Evolutionary conservation across 108 stramenopile species (phyloP), one percentile per base, ranked within the genome.

Genomic region (Skeletonema potamos): DNA sequence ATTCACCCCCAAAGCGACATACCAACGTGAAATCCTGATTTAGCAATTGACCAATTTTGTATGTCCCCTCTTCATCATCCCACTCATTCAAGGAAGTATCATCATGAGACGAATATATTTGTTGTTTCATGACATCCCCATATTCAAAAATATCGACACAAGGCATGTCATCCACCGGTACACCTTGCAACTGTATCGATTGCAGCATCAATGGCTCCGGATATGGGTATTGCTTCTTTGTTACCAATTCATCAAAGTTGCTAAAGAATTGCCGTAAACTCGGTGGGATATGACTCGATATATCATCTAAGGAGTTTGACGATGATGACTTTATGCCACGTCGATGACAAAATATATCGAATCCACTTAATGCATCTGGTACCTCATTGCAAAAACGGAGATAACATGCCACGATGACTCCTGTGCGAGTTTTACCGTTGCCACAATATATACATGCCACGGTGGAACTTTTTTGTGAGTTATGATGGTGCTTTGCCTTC

Each of bases 361-460:
- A 97, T 11, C 94, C 96, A 34, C 89, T 59, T 17, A 60, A 78
- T 65, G 56, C 72, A 51, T 74, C 67, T 33, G 65, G 64, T 26
- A 84, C 81, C 61, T 79, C 28, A 57, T 75, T 66, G 68, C 79
- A 54, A 62, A 85, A 97, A 43, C 87, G 90, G 18, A 97, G 74
- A 68, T 88, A 97, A 66, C 91, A 92, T 17, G 94, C 96, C 18
- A 89, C 63, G 2, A 85, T 85, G 58, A 97, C 86, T 20, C 89
- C 92, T 7, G 90, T 97, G 58, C 93, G 83, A n/a, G 96, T 93
- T 81, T 94, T 93, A 1, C 94, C 96, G 70, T 96, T 96, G 64
- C 61, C 55, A 72, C 96, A 97, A 74, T 84, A 92, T 26, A 92
- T 66, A 13, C 84, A 76, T 28, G 84, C 90, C 37, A 93, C 80